Conservation (phyloP, 768 basidiomycete genomes). For the Coprinopsis strossmayeri region DNA sequence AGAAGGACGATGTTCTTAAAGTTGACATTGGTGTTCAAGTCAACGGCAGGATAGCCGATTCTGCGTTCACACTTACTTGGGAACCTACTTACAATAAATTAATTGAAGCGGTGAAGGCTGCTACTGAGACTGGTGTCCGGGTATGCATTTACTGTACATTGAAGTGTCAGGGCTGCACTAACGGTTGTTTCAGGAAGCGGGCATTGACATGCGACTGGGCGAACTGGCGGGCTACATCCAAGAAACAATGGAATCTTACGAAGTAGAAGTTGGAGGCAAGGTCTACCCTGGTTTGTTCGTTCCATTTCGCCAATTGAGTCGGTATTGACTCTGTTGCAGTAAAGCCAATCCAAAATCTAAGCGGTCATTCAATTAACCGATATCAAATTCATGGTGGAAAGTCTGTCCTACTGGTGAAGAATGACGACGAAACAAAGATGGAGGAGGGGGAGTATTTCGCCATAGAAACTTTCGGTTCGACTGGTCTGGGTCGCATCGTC, state of each 20-base stretch:
- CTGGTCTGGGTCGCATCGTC: slow-evolving; percentile 81
- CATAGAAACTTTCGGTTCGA: slow-evolving; percentile 98
- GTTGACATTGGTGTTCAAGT: slow-evolving; percentile 98
- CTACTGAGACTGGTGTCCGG: slow-evolving; percentile 87
- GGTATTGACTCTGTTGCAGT: slow-evolving; percentile 38
- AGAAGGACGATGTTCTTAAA: slow-evolving; percentile 84
- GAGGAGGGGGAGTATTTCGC: slow-evolving; percentile 99
- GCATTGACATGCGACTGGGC: slow-evolving; percentile 90
- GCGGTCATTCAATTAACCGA: slow-evolving; percentile 86
- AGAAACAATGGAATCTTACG: slow-evolving; percentile 98
- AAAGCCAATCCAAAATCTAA: slow-evolving; percentile 89
- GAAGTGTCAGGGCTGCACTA: no score
- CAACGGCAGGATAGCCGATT: slow-evolving; percentile 90
- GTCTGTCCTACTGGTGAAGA: slow-evolving; percentile 84
- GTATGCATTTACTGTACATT: no score
- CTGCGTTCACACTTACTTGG: slow-evolving; percentile 89
- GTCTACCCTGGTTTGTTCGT: slow-evolving; percentile 62
- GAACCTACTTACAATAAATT: slow-evolving; percentile 88
- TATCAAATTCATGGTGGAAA: slow-evolving; percentile 96
- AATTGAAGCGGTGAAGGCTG: slow-evolving; percentile 87
- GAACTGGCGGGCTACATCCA: slow-evolving; percentile 91
- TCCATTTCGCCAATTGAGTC: slow-evolving; percentile 2
- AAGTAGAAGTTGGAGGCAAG: slow-evolving; percentile 88
- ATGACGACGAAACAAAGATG: slow-evolving; percentile 91
- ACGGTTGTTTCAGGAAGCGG: slow-evolving; percentile 69